A percentile compares a stretch with the other conserved stretches of the same genome.
Conservation (phyloP, 257 asterid genomes). For the Salvia miltiorrhiza region DNA sequence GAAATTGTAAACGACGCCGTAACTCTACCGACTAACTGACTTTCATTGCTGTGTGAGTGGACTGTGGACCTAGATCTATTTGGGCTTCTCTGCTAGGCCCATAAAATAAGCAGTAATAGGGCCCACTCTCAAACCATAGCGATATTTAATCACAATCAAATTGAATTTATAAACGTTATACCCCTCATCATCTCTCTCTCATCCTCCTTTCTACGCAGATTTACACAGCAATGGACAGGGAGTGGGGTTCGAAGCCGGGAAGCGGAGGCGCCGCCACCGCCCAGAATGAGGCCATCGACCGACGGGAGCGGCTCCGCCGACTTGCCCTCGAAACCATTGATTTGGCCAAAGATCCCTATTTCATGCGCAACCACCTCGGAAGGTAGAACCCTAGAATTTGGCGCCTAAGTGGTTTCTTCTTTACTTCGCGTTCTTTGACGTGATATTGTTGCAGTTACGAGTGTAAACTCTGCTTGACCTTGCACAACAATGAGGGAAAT, state of each 20-base stretch:
- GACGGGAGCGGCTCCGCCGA: slow-evolving; percentile 91
- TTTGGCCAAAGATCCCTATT: slow-evolving; percentile 94
- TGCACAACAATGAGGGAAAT: slow-evolving; percentile 98
- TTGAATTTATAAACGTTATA: background rate
- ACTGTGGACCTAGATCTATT: too few relatives aligned
- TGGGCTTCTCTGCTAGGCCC: background rate
- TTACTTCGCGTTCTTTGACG: background rate
- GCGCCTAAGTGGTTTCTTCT: background rate
- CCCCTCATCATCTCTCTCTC: background rate
- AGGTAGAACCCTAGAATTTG: slow-evolving; percentile 46
- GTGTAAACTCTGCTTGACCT: slow-evolving; percentile 89
- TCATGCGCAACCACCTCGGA: slow-evolving; percentile 97
- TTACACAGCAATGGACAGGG: slow-evolving; percentile 64
- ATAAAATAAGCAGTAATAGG: background rate
- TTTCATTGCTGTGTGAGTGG: background rate
- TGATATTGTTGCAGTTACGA: slow-evolving; percentile 65
- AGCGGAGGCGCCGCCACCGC: slow-evolving; percentile 98
- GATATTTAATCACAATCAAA: too few relatives aligned
- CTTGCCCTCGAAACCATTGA: slow-evolving; percentile 94
- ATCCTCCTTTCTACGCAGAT: background rate
- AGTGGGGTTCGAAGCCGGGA: slow-evolving; percentile 99
- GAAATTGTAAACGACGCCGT: too few relatives aligned
- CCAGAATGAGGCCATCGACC: slow-evolving; percentile 94
- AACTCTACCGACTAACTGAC: too few relatives aligned
- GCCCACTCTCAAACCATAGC: background rate